Conservation (phyloP, 2,329 filamentous ascomycete genomes). For the Ophiostoma triangulosporum region DNA sequence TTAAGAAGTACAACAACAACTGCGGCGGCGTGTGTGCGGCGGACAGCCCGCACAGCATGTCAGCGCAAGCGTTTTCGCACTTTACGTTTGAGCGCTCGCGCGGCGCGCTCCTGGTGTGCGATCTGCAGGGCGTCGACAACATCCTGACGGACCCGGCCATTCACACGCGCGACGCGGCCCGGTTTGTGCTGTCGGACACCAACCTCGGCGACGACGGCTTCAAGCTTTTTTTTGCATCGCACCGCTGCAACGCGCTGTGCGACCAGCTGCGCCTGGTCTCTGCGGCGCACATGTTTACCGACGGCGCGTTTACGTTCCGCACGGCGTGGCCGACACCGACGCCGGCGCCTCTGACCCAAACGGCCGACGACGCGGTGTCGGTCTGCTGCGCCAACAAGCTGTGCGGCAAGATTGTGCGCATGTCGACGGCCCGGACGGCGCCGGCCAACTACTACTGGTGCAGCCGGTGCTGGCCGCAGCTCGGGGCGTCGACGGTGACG, state of each 20-base stretch:
- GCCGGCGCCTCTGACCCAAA: conserved; percentile 1
- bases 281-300: conserved; percentile 13
- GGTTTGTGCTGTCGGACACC: conserved; percentile 22
- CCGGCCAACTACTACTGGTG: conserved; percentile 21
- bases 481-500: conserved; percentile 15
- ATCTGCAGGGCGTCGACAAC: conserved; percentile 25
- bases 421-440: conserved; percentile 15
- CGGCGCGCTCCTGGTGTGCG: conserved; percentile 23
- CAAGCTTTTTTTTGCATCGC: conserved; percentile 25
- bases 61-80: conserved; percentile 28
- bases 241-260: conserved; percentile 24
- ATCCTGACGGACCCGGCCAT: conserved; percentile 25
- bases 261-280: conserved; percentile 19
- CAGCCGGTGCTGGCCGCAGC: conserved; percentile 21
- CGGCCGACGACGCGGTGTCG: neutral
- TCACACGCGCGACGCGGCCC: conserved; percentile 21
- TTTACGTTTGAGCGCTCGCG: conserved; percentile 28
- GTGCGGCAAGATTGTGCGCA: conserved; percentile 22
- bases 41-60: conserved; percentile 16
- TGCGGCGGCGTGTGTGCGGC: conserved; percentile 16
- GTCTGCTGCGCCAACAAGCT: conserved; percentile 28
- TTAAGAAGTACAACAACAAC: conserved; percentile 28
- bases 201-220: conserved; percentile 24
- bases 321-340: conserved; percentile 20
- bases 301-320: conserved; percentile 17